Percentiles rank a stretch among this genome's conserved stretches.
Conservation (phyloP, 768 basidiomycete species). For the Neoboletus brunneissimus region DNA sequence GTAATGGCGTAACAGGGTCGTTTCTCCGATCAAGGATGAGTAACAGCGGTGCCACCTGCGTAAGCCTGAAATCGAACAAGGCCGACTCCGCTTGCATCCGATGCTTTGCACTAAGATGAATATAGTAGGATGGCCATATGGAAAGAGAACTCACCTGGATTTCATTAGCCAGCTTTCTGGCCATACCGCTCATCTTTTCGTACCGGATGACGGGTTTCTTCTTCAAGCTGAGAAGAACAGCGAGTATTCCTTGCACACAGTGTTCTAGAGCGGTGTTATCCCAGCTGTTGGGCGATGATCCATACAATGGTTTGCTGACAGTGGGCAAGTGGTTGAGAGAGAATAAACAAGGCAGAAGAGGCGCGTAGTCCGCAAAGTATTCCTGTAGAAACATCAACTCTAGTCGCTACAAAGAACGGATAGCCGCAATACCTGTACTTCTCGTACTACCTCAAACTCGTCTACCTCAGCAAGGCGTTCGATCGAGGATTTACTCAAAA, state of each 20-base stretch:
- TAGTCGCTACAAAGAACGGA: neutral
- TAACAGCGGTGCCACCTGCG: constrained; percentile 83
- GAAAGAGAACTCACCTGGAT: constrained; percentile 56
- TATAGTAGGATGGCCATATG: neutral
- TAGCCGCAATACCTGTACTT: constrained; percentile 76
- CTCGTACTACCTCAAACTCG: constrained; percentile 93
- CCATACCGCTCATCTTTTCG: constrained; percentile 90
- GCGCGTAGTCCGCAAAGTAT: constrained; percentile 96
- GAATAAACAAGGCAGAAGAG: constrained; percentile 82
- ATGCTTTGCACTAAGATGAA: constrained; percentile 46
- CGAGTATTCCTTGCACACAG: constrained; percentile 76
- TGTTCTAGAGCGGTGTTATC: constrained; percentile 68
- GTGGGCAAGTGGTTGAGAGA: constrained; percentile 79
- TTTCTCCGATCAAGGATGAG: constrained; percentile 93
- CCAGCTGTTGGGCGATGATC: constrained; percentile 71
- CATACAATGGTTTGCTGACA: constrained; percentile 62
- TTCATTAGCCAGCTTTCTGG: constrained; percentile 83
- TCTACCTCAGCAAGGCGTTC: constrained; percentile 93
- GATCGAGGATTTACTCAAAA: constrained; percentile 83
- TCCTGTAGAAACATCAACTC: constrained; percentile 52
- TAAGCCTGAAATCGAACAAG: constrained; percentile 89
- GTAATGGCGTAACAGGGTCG: constrained; percentile 93
- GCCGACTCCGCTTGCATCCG: constrained; percentile 76
- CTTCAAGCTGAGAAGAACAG: constrained; percentile 89
- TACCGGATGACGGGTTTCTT: constrained; percentile 95